phyloP scores from a whole-genome alignment of 805 yeast genomes.

The Babjeviella inositovora region DNA sequence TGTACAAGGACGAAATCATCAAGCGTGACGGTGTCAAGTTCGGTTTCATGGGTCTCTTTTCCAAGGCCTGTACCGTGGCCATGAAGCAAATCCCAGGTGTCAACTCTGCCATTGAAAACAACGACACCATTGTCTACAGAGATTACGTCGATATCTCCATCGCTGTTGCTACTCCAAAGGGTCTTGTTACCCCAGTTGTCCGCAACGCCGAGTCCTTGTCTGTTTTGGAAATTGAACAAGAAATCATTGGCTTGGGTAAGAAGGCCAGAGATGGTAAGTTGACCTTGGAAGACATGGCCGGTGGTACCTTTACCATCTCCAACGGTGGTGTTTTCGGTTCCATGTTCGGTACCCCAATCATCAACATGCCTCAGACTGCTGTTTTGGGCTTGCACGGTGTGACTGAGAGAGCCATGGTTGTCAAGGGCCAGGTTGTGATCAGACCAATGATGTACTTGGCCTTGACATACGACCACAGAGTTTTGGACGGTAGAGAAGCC shows the following conservation, averaged over 20 bases:
- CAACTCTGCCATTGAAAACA: constrained; percentile 86
- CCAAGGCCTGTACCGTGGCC: constrained; percentile 86
- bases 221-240: constrained; percentile 80
- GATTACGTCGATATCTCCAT: constrained; percentile 92
- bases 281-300: constrained; percentile 96
- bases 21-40: constrained; percentile 88
- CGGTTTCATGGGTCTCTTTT: constrained; percentile 98
- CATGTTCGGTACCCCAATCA: constrained; percentile 94
- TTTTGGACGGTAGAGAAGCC: constrained; percentile 97
- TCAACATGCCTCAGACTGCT: constrained; percentile 96
- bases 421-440: constrained; percentile 87
- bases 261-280: constrained; percentile 96
- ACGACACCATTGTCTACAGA: constrained; percentile 86
- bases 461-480: constrained; percentile 94
- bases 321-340: constrained; percentile 99
- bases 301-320: constrained; percentile 97
- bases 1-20: constrained; percentile 91
- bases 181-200: constrained; percentile 93
- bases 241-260: constrained; percentile 64
- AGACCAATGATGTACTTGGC: constrained; percentile 99
- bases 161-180: constrained; percentile 99
- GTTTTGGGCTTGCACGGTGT: constrained; percentile 96
- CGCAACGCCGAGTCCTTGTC: constrained; percentile 91
- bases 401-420: constrained; percentile 94
- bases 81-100: constrained; percentile 91